These are phyloP conservation scores for Talaromyces sp. DNA, from an alignment of 2,329 filamentous ascomycete species.

Conservation along the genomic window DNA sequence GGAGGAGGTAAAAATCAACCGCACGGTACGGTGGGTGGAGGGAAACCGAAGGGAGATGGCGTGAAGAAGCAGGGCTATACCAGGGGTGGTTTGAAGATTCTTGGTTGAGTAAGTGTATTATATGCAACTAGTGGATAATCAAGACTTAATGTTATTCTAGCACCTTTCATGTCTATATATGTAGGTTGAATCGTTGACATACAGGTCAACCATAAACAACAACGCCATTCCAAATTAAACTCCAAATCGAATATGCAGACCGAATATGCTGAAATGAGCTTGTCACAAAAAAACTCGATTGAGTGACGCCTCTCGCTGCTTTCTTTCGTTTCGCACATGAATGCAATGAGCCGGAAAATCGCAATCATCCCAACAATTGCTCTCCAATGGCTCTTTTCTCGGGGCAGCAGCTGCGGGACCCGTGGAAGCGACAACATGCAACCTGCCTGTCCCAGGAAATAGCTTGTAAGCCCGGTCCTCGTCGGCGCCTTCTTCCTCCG, in stretches of 20 bases:
- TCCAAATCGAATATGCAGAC: not conserved
- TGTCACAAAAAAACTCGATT: not conserved
- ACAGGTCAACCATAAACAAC: not conserved
- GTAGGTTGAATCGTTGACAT: not conserved
- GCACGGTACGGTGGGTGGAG: conserved; percentile 34
- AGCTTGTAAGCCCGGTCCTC: not conserved
- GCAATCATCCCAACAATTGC: conserved; percentile 16
- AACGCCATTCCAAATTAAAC: not conserved
- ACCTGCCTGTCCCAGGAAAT: conserved; percentile 2
- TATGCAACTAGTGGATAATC: not conserved
- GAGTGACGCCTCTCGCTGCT: not conserved
- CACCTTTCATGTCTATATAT: conserved; percentile 1
- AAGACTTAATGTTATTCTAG: not conserved
- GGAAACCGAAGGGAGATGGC: conserved; percentile 44
- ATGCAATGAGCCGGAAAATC: conserved; percentile 15
- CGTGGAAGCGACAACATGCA: not conserved
- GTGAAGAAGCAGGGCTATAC: conserved; percentile 47
- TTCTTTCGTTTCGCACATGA: not conserved
- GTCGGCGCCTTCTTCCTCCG: not conserved
- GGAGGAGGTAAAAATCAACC: conserved; percentile 19
- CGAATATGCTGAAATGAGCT: not conserved
- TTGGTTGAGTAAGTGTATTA: conserved; percentile 34
- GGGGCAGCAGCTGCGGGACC: no score
- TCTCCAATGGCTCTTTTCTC: not conserved
- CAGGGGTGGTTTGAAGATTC: conserved; percentile 44